Conservation (phyloP, 2,329 filamentous ascomycete species). For the Beauveria sp. region DNA sequence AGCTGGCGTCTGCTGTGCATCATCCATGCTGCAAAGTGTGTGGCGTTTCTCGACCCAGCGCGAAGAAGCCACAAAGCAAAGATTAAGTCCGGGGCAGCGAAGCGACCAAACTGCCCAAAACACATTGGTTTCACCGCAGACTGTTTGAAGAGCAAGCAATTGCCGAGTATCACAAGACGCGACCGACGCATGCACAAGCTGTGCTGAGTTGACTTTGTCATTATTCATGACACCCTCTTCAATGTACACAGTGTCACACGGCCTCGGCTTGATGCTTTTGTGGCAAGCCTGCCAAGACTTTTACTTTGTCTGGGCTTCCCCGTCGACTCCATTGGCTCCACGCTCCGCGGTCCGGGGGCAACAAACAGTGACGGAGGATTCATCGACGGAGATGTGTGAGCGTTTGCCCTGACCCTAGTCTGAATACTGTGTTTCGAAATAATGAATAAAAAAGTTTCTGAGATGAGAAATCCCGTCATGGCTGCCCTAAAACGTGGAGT, state of each 20-base stretch:
- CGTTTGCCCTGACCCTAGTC: too few relatives aligned
- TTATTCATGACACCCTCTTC: neutral
- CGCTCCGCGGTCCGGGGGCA: neutral
- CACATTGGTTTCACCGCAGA: too few relatives aligned
- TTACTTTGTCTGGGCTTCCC: neutral
- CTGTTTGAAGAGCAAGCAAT: neutral
- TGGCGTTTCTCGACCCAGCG: too few relatives aligned
- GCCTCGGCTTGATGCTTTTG: neutral
- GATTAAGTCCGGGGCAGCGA: too few relatives aligned
- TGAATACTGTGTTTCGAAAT: too few relatives aligned
- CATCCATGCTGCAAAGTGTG: too few relatives aligned
- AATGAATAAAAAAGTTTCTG: too few relatives aligned
- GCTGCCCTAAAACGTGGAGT: neutral
- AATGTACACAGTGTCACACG: constrained; percentile 2
- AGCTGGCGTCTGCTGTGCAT: too few relatives aligned
- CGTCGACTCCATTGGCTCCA: neutral
- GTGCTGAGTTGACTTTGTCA: neutral
- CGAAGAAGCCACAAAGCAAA: too few relatives aligned
- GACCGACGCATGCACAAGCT: neutral
- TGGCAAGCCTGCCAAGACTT: constrained; percentile 3
- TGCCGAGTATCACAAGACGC: neutral
- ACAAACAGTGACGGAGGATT: neutral
- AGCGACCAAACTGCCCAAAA: too few relatives aligned
- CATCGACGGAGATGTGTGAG: too few relatives aligned
- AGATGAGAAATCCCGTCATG: neutral